A percentile compares a stretch with the other conserved stretches of the same genome.
phyloP scores from a whole-genome alignment of 805 yeast species.

The Candida berthetii region DNA sequence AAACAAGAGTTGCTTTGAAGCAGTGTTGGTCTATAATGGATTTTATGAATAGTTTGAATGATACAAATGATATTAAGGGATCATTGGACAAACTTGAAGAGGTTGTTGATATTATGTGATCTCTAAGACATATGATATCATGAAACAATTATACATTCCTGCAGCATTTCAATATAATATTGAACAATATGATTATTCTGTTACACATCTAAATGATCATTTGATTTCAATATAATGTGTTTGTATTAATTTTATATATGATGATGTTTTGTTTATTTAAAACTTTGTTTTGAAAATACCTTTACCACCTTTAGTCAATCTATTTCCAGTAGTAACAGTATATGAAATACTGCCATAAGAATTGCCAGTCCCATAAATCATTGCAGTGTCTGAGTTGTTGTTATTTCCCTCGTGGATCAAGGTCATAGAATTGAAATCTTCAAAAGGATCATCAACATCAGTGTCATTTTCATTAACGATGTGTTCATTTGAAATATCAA shows the following conservation, averaged over 20 bases:
- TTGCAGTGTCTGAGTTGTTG: constrained; percentile 34
- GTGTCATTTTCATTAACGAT: constrained; percentile 24
- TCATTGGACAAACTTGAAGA: neutral
- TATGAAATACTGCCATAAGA: constrained; percentile 35
- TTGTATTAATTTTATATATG: neutral
- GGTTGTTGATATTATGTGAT: neutral
- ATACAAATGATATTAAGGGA: neutral
- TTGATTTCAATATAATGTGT: too few species aligned
- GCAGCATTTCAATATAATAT: too few species aligned
- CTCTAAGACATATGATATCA: too few species aligned
- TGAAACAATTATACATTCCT: too few species aligned
- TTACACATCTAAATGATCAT: too few species aligned
- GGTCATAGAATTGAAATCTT: constrained; percentile 80
- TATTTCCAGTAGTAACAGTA: constrained; percentile 26
- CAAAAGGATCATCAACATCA: constrained; percentile 67
- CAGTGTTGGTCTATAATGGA: neutral
- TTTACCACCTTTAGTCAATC: constrained; percentile 32
- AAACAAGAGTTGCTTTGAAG: constrained; percentile 2
- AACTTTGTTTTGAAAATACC: constrained; percentile 22
- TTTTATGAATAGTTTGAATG: neutral
- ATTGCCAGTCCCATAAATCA: constrained; percentile 39
- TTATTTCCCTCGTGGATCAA: constrained; percentile 65
- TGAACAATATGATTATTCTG: too few species aligned
- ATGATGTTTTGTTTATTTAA: neutral
- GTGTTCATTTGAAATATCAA: constrained; percentile 22